Percentiles rank a stretch among this genome's conserved stretches.
Conservation (phyloP, 2,329 filamentous ascomycete species). For the Neoscytalidium dimidiatum region DNA sequence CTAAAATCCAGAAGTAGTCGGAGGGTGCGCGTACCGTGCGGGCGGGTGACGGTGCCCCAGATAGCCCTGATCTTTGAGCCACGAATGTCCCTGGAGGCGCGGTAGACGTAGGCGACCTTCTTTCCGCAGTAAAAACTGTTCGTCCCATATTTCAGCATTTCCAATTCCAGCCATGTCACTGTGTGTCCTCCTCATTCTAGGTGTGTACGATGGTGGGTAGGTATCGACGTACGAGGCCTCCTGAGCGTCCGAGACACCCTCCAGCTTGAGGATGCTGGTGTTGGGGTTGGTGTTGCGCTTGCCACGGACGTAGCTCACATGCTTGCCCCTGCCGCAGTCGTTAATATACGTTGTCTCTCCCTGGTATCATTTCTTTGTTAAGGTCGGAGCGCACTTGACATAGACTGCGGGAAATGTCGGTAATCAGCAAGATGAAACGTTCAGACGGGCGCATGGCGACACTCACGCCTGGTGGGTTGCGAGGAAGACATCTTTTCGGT, state of each 20-base stretch:
- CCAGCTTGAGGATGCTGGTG: slow-evolving; percentile 95
- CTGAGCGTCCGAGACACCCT: slow-evolving; percentile 90
- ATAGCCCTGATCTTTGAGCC: slow-evolving; percentile 98
- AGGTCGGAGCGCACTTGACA: slow-evolving; percentile 12
- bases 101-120: slow-evolving; percentile 98
- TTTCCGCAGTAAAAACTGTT: slow-evolving; percentile 94
- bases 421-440: not conserved
- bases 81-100: slow-evolving; percentile 88
- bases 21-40: slow-evolving; percentile 70
- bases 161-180: not conserved
- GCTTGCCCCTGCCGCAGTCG: slow-evolving; percentile 72
- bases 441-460: not conserved
- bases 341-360: not conserved
- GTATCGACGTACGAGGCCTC: slow-evolving; percentile 70
- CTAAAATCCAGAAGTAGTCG: not conserved
- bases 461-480: slow-evolving; percentile 17
- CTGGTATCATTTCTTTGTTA: not conserved
- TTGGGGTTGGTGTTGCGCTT: slow-evolving; percentile 89
- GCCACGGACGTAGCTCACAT: slow-evolving; percentile 96
- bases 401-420: slow-evolving; percentile 8
- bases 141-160: not conserved
- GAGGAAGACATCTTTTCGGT: slow-evolving; percentile 13
- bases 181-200: slow-evolving; percentile 15
- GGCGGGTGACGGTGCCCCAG: slow-evolving; percentile 97
- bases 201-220: not conserved